Base-by-base conservation (phyloP, 208 protist genomes). In the Trypanosoma theileri region DNA sequence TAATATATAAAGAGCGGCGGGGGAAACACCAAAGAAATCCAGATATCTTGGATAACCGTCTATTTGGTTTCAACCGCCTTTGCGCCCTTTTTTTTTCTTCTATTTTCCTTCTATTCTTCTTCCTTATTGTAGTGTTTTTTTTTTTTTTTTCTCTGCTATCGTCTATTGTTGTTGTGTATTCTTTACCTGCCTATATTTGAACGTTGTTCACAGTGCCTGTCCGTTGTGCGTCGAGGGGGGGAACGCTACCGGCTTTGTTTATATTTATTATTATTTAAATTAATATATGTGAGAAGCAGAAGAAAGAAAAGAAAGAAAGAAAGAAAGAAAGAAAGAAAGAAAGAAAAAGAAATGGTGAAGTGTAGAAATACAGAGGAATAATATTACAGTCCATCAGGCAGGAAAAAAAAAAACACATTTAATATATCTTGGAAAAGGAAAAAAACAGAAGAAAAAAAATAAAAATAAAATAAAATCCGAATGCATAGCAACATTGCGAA, bases 261-360 rank as follows among this genome's bases (percentile, higher is more conserved):
- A 35, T 35, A 22, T 63, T 53, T 9, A 44, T 6, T 11, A 4
- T 4, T 31, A 40, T 57, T 10, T 40, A 17, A 28, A 57, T 57
- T 8, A 28, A 40, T 57, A 57, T 40, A 13, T 16, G 48, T 21
- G 48, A 24, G 59, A 66, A 26, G 59, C 21, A 71, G 59, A 68
- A 10, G 45, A 61, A 66, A 61, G 4, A 53, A 73, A 68, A 72
- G 28, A 46, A 57, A 53, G 58, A 60, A 66, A 65, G 50, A 64
- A 68, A 10, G 45, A 61, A 66, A 61, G 4, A 53, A 73, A 68
- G 67, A 57, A 68, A 10, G 45, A 61, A 66, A 61, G 4, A 53
- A 73, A 68, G 67, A 57, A 35, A 35, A 35, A 35, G 28, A 8
- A 35, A 35, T 35, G 6, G 28, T 35, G n/a, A n/a, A 35, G 28